Base-by-base conservation (phyloP, 441 rosid genomes). In the Macaranga tanarius region DNA sequence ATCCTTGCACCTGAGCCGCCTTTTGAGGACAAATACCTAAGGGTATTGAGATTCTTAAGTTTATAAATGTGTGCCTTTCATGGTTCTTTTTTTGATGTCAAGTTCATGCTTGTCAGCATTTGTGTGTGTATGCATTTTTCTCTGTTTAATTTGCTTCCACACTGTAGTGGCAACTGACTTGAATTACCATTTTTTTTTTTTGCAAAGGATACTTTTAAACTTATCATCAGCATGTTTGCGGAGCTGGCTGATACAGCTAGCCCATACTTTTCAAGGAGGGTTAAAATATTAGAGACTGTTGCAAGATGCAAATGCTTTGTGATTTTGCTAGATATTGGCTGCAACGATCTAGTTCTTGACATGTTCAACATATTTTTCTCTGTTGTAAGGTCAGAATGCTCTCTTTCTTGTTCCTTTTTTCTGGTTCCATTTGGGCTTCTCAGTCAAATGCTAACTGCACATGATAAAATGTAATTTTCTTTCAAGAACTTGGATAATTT, bases 1-100 rank as follows among this genome's bases (percentile, higher is more conserved):
- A 83, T 93, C 77, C 72, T 89, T 68, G 97, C 99, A 62, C 98
- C 99, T 23, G 86, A 88, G 19, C 92, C 84, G 13, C 97, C 97
- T 69, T 91, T 95, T 67, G 93, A 85, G 67, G 98, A 90, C 67
- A 78, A 79, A 79, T 74, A 85, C 85, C 89, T 92, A 31, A 84
- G 84, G 88, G 99, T 92, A 83, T 74, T 44, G 62, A 3, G 26
- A 70, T 79, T 64, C 10, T 22, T 51, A 17, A 47, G 25, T 25
- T 67, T 16, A 42, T 50, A 19, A 20, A 20, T 17, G 1, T 60
- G 13, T 42, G 54, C 2, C 22, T 62, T 38, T 60, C 10, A 38
- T 44, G 20, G 7, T 54, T 12, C 42, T 17, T 47, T 3, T 59
- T 38, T 40, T 11, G 23, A 20, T 23, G 34, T 22, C 16, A 62